phyloP scores from a whole-genome alignment of 352 stramenopile species.

The Phytophthora colocasiae region DNA sequence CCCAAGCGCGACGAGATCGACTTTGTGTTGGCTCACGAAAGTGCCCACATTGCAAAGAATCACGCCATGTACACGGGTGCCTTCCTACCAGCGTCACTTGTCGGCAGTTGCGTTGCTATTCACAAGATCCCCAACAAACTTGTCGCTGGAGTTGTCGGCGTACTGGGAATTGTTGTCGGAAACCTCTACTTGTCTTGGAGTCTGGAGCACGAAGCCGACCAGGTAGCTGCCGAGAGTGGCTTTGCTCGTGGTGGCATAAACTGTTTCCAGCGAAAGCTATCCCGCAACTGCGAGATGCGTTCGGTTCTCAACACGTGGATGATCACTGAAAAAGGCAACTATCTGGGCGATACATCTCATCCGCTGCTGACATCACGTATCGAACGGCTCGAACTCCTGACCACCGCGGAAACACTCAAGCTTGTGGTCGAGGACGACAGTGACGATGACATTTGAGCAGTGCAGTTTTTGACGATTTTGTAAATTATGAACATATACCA shows the following conservation, averaged over 20 bases:
- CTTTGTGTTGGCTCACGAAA: constrained; percentile 86
- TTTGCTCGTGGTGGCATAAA: constrained; percentile 74
- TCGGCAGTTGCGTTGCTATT: constrained; percentile 59
- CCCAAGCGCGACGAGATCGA: constrained; percentile 79
- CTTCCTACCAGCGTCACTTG: constrained; percentile 70
- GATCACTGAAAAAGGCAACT: constrained; percentile 85
- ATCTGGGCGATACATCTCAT: constrained; percentile 81
- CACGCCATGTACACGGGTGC: constrained; percentile 70
- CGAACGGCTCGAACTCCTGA: constrained; percentile 64
- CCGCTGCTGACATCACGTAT: constrained; percentile 80
- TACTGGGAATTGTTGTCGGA: constrained; percentile 49
- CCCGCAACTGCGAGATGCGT: constrained; percentile 76
- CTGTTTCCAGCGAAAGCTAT: constrained; percentile 81
- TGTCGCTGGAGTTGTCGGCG: constrained; percentile 55
- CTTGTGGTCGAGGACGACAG: constrained; percentile 20
- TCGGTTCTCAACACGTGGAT: constrained; percentile 62
- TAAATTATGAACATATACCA: constrained; percentile 24
- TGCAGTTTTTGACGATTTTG: constrained; percentile 4
- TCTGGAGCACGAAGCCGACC: constrained; percentile 83
- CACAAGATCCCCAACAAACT: constrained; percentile 83
- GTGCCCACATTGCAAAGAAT: constrained; percentile 84
- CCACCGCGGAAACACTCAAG: constrained; percentile 24
- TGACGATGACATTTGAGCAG: constrained; percentile 4
- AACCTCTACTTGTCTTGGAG: constrained; percentile 82
- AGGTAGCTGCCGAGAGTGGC: constrained; percentile 70